These are phyloP conservation scores for Penstemon barbatus DNA, from an alignment of 257 asterid genomes.

Conservation along the genomic window DNA sequence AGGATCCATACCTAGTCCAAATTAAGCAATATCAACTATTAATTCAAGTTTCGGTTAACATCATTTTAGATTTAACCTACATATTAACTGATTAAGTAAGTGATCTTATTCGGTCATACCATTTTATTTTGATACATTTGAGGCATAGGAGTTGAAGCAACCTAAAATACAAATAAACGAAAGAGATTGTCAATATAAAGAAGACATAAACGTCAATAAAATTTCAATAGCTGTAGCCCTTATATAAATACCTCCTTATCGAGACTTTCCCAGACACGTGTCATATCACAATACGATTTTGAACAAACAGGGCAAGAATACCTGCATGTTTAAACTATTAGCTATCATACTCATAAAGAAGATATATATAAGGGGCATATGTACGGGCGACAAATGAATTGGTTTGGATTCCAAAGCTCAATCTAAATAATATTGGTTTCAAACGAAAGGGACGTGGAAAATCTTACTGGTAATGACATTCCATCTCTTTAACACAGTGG, in stretches of 20 bases:
- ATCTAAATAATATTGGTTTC: background rate
- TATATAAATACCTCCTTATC: conserved; percentile 50
- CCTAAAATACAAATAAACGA: conserved; percentile 34
- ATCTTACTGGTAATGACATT: conserved; percentile 28
- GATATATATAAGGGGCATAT: conserved; percentile 4
- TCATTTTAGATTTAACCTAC: background rate
- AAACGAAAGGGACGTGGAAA: background rate
- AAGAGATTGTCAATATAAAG: conserved; percentile 4
- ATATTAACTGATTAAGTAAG: background rate
- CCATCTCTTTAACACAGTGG: conserved; percentile 64
- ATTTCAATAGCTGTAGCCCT: no score
- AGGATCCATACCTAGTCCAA: conserved; percentile 64
- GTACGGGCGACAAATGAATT: background rate
- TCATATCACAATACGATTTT: conserved; percentile 67
- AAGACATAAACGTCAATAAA: background rate
- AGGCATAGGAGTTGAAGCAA: conserved; percentile 64
- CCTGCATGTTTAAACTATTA: conserved; percentile 35
- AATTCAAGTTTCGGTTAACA: background rate
- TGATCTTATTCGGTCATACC: conserved; percentile 37
- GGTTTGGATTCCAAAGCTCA: background rate
- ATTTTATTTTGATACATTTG: conserved; percentile 48
- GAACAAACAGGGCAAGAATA: conserved; percentile 72
- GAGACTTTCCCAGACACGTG: conserved; percentile 55
- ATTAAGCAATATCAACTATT: background rate
- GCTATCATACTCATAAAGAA: conserved; percentile 38